Conservation (phyloP, 2,329 filamentous ascomycete genomes). For the Fusarium illudens region DNA sequence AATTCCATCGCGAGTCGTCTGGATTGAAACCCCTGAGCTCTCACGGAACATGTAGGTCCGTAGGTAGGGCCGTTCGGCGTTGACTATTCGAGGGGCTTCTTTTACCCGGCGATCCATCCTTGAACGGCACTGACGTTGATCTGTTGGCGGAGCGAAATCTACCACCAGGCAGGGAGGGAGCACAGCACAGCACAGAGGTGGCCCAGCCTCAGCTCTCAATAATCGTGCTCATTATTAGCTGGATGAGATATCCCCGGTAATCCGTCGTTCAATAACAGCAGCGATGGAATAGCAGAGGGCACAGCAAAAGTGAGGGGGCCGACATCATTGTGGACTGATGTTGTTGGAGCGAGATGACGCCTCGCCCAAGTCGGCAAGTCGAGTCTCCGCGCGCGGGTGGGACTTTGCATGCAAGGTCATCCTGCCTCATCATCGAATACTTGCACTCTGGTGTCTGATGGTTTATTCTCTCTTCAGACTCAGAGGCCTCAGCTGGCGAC, state of each 20-base stretch:
- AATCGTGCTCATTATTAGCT: background rate
- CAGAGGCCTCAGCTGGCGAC: background rate
- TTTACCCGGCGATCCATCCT: slow-evolving; percentile 13
- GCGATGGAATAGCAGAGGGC: background rate
- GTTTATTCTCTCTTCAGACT: slow-evolving; percentile 5
- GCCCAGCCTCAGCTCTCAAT: background rate
- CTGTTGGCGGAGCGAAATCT: background rate
- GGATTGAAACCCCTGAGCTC: slow-evolving; percentile 4
- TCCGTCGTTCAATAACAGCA: background rate
- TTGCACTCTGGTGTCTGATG: background rate
- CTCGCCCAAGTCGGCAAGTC: slow-evolving; percentile 33
- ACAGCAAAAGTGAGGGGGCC: slow-evolving; percentile 14
- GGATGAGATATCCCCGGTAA: background rate
- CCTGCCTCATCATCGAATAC: slow-evolving; percentile 6
- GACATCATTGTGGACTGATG: slow-evolving; percentile 45
- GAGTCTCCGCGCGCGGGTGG: slow-evolving; percentile 24
- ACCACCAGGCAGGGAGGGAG: background rate
- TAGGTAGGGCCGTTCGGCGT: background rate
- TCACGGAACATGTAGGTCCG: slow-evolving; percentile 2
- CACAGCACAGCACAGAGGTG: background rate
- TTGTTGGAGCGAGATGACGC: slow-evolving; percentile 40
- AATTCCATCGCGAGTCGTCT: slow-evolving; percentile 1
- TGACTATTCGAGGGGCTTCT: background rate
- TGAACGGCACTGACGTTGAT: background rate
- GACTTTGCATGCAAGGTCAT: slow-evolving; percentile 32